Base-by-base conservation (phyloP, 1,284 basidiomycete genomes). In the Neolentinus lepideus region DNA sequence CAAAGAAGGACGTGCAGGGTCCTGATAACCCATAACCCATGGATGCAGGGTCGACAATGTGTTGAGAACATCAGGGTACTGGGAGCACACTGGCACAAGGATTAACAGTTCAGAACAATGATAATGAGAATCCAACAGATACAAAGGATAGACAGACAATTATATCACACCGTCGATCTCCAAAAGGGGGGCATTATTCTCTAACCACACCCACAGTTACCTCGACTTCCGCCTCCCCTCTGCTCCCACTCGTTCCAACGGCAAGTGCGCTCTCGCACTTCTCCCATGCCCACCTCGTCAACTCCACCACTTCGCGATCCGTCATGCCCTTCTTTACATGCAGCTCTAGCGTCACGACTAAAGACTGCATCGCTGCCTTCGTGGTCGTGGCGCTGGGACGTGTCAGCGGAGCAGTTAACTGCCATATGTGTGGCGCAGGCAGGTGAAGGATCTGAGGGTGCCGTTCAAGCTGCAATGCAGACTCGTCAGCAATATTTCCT, bases 351-450 rank as follows among this genome's bases (percentile, higher is more conserved):
- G 92, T 92, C 22, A 92, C 84, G n/a, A 96, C 83, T 45, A 95
- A 71, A 36, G 75, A 70, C 54, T 79, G 76, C 59, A 58, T 61
- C 59, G 25, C 54, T 57, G 26, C 56, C 60, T 19, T 46, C 56
- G 57, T 47, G 60, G 6, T 29, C 27, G 22, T 59, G 56, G 64
- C 59, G 58, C 57, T 58, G 62, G 60, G 57, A 59, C 61, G 57
- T 65, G 62, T 57, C 60, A 58, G 61, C 64, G 58, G 63, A 64
- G 62, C 48, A 87, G 83, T 80, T 46, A 93, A 78, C 64, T 93
- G 90, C 92, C 92, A 94, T 53, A 94, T 82, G 62, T 92, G 90
- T 1, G 90, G 90, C 10, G 87, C 81, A 1, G 88, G 87, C 9
- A 93, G 77, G 62, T 90, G 87, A 0, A 88, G 65, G 21, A 94